Evolutionary conservation across 2,329 filamentous ascomycete genomes (phyloP), one percentile per base, ranked within the genome.

Genomic region (Scedosporium aurantiacum): DNA sequence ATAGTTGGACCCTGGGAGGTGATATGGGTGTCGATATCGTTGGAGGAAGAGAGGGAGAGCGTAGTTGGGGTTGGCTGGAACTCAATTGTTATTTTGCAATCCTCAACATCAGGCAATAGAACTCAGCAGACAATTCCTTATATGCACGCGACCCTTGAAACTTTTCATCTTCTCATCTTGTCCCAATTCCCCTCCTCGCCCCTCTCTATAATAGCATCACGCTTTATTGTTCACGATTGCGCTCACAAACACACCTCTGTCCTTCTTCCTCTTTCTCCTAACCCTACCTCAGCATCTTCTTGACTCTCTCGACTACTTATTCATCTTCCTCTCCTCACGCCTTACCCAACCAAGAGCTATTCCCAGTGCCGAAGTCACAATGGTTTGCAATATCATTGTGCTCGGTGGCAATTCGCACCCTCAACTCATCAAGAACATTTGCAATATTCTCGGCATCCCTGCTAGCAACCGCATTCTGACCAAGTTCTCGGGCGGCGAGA

Each of bases 401-500:
- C 86, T 99, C 66, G 91, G 92, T 68, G 93, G 94, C 64, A 94
- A 89, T 73, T 96, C 92, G 70, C 93, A 97, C 78, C 92, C 92
- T 21, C 81, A 88, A 71, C 84, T 97, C 67, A 89, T 90, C 66
- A 87, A 95, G 68, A 89, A 82, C 64, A 90, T 99, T 71, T 96
- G 90, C 82, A 88, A 88, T 68, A 87, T 91, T 67, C 87, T 99
- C 63, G 90, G 92, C 68, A 86, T 99, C 61, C 87, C 91, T n/a
- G 80, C 85, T 23, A 90, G 91, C 67, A 87, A 91, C 70, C 88
- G 93, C 67, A 85, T 92, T 64, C 85, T 97, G 58, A 84, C 81
- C 71, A 97, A 97, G 77, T 99, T 99, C 78, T 90, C 91, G 37
- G 91, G 94, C 60, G 94, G 94, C 67, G 94, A 97, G 78, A 96